These are phyloP conservation scores for Asclepias syriaca DNA, from an alignment of 257 asterid species.

Conservation along the genomic window DNA sequence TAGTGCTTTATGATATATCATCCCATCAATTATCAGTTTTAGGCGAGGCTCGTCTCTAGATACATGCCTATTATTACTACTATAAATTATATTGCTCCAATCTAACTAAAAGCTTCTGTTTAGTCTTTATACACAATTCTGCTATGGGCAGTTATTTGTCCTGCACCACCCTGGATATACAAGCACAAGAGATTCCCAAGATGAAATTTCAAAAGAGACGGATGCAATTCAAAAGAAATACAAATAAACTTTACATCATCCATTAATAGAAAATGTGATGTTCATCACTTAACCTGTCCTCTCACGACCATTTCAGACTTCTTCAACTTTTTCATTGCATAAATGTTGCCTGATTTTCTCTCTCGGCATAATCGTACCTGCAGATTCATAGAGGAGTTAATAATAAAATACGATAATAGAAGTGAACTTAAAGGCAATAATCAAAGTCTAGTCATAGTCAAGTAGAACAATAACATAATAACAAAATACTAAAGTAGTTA, in stretches of 20 bases:
- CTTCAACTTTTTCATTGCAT: slow-evolving; percentile 98
- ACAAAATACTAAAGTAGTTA: neutral
- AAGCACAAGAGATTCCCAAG: neutral
- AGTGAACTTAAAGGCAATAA: neutral
- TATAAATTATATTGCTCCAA: neutral
- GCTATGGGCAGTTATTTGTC: neutral
- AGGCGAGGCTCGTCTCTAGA: neutral
- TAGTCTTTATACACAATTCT: neutral
- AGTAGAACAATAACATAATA: neutral
- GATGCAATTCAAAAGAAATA: neutral
- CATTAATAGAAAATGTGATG: slow-evolving; percentile 3
- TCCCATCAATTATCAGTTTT: neutral
- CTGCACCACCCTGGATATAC: neutral
- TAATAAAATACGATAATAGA: neutral
- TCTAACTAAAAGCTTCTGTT: neutral
- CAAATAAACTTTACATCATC: slow-evolving; percentile 10
- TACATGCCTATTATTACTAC: neutral
- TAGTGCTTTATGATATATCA: neutral
- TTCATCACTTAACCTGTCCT: slow-evolving; percentile 68
- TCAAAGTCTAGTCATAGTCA: neutral
- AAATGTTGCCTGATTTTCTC: slow-evolving; percentile 85
- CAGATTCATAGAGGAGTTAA: slow-evolving; percentile 17
- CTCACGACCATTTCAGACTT: slow-evolving; percentile 96
- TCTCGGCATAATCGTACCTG: slow-evolving; percentile 96
- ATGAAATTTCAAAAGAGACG: neutral